Base-by-base conservation (phyloP, 345 rosid species). In the Rhodamnia argentea region DNA sequence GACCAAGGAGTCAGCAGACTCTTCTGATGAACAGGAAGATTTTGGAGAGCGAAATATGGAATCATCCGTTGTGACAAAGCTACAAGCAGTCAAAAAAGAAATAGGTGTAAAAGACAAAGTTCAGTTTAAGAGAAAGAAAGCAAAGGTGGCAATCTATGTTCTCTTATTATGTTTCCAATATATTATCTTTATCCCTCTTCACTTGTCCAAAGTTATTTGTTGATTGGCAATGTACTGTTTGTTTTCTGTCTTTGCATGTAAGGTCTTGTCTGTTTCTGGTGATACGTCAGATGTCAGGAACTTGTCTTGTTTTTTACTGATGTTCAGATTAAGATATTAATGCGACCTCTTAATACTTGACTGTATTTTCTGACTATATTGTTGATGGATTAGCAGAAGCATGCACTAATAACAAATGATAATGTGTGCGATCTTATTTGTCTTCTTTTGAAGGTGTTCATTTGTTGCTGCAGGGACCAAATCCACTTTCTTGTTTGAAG, bases 401-500 rank as follows among this genome's bases (percentile, higher is more conserved):
- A 70, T 70, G 78, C 78, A 32, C 78, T 70, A 9, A 16, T 29
- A 2, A 29, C 76, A 64, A 29, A 64, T 50, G 42, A 64, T 29
- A 64, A 29, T 70, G 47, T 70, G 47, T 47, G 27, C 6, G 26
- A 82, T 82, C 42, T 70, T 44, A 32, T 70, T 62, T 70, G 5
- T 70, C 44, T 18, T 70, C 78, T 70, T 60, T 84, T 13, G 59
- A 40, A 32, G 59, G 15, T 52, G 70, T 3, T 50, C 57, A 51
- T 44, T n/a, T 27, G 23, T 40, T 75, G 58, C 90, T 89, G 83
- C 90, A 97, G 99, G 98, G 90, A 82, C 99, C 98, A 54, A 97
- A 97, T 52, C 98, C 99, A 57, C 95, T 96, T 70, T 97, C 99
- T 13, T 88, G 93, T 83, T 90, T 87, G 94, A 97, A 95, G 93